A percentile compares a stretch with the other conserved stretches of the same genome.
These are phyloP conservation scores for Fraxinus xanthoxyloides DNA, from an alignment of 305 asterid genomes.

Conservation along the genomic window DNA sequence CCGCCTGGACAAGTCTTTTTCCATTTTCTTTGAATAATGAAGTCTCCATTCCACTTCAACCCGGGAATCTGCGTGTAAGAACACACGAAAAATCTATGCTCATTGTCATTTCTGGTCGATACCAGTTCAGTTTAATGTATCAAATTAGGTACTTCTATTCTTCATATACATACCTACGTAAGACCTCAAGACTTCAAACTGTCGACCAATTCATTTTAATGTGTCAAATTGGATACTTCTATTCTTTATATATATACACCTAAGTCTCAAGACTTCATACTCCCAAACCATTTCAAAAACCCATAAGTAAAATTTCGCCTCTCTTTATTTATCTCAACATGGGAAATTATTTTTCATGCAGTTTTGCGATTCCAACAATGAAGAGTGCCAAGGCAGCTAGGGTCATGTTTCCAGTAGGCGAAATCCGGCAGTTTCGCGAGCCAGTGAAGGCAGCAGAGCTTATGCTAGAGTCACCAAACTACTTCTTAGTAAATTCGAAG, in stretches of 20 bases:
- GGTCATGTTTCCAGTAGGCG: constrained; percentile 75
- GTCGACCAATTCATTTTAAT: not conserved
- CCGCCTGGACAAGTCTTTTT: too few relatives aligned
- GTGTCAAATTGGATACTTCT: too few relatives aligned
- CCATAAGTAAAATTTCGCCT: not conserved
- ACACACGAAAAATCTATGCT: too few relatives aligned
- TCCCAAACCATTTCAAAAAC: not conserved
- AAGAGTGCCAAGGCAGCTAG: constrained; percentile 50
- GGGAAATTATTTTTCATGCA: constrained; percentile 58
- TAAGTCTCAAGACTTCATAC: not conserved
- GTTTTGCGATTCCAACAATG: constrained; percentile 26
- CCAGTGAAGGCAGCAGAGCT: constrained; percentile 80
- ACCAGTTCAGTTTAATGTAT: too few relatives aligned
- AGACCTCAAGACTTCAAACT: too few relatives aligned
- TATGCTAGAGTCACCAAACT: constrained; percentile 69
- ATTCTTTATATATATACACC: not conserved
- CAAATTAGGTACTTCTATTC: too few relatives aligned
- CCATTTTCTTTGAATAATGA: too few relatives aligned
- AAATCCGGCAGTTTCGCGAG: constrained; percentile 63
- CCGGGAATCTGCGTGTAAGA: too few relatives aligned
- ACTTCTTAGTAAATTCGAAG: constrained; percentile 54
- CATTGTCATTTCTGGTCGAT: too few relatives aligned
- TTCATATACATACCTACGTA: too few relatives aligned
- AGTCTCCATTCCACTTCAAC: too few relatives aligned
- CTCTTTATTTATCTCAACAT: constrained; percentile 26